Percentiles rank a stretch among this genome's conserved stretches.
These are phyloP conservation scores for Ichthyophthirius multifiliis DNA, from an alignment of 169 alveolate genomes.

Conservation along the genomic window DNA sequence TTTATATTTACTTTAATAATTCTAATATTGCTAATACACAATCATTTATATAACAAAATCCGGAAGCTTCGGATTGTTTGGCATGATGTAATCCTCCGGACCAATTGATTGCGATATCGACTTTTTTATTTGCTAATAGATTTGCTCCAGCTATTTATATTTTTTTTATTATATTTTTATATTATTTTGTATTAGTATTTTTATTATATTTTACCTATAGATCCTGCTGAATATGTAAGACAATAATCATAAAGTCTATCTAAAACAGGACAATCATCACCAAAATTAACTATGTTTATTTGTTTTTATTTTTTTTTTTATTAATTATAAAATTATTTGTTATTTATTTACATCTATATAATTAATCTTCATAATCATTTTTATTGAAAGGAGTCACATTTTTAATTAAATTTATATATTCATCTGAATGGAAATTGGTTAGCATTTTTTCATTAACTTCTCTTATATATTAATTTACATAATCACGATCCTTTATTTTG, in stretches of 20 bases:
- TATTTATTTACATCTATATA: constrained; percentile 76
- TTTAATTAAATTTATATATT: constrained; percentile 85
- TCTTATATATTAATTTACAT: constrained; percentile 19
- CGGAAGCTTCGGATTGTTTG: constrained; percentile 88
- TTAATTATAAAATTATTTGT: background rate
- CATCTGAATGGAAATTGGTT: constrained; percentile 86
- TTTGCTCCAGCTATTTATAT: constrained; percentile 80
- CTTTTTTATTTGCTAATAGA: constrained; percentile 66
- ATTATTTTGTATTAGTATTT: background rate
- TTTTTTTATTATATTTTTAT: constrained; percentile 82
- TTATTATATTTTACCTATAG: constrained; percentile 37
- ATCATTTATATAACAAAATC: constrained; percentile 91
- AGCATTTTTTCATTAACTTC: constrained; percentile 58
- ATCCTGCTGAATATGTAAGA: constrained; percentile 81
- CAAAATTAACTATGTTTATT: constrained; percentile 70
- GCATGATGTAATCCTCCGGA: constrained; percentile 94
- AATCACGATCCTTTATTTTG: constrained; percentile 3
- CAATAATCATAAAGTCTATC: constrained; percentile 91
- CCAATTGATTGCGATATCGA: constrained; percentile 89
- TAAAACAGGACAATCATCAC: constrained; percentile 93
- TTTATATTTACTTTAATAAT: constrained; percentile 60
- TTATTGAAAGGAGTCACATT: constrained; percentile 80
- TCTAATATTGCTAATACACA: constrained; percentile 89
- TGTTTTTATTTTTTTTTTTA: background rate
- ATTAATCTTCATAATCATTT: constrained; percentile 79